phyloP scores from a whole-genome alignment of 345 rosid genomes.

The Pseudoturritis turrita region DNA sequence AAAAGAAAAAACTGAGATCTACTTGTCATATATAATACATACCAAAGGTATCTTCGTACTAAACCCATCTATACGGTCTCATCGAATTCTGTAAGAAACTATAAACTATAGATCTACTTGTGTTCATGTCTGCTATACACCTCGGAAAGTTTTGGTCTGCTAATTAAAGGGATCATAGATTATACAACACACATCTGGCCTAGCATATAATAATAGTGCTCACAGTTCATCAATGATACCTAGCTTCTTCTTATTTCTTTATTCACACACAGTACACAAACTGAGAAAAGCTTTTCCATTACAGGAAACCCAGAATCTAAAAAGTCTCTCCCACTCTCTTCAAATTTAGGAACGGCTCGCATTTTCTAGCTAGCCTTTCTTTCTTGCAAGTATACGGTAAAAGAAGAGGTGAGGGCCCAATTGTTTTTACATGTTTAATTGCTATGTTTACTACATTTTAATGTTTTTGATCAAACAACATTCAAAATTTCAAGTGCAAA shows the following conservation, averaged over 20 bases:
- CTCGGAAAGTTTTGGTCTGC: conserved; percentile 29
- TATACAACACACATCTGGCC: conserved; percentile 10
- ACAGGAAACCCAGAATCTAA: conserved; percentile 30
- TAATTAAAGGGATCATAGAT: conserved; percentile 15
- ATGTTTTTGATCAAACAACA: background rate
- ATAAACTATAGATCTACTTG: conserved; percentile 26
- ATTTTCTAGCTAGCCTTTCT: conserved; percentile 26
- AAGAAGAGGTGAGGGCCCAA: background rate
- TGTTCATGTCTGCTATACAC: conserved; percentile 23
- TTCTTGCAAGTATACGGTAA: conserved; percentile 20
- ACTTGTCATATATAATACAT: conserved; percentile 23
- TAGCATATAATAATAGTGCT: conserved; percentile 1
- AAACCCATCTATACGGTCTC: conserved; percentile 17
- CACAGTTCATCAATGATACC: conserved; percentile 7
- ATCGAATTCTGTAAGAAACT: conserved; percentile 17
- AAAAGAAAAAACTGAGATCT: conserved; percentile 7
- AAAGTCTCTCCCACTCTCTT: background rate
- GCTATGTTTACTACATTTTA: background rate
- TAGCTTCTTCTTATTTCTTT: conserved; percentile 19
- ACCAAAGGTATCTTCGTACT: conserved; percentile 21
- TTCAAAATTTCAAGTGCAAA: background rate
- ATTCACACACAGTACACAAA: conserved; percentile 5
- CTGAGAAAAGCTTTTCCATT: conserved; percentile 30
- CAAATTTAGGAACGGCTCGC: conserved; percentile 11
- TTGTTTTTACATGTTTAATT: background rate